Base-by-base conservation (phyloP, 371 early-diverging fungal genomes). In the Dinochytrium kinnereticum region DNA sequence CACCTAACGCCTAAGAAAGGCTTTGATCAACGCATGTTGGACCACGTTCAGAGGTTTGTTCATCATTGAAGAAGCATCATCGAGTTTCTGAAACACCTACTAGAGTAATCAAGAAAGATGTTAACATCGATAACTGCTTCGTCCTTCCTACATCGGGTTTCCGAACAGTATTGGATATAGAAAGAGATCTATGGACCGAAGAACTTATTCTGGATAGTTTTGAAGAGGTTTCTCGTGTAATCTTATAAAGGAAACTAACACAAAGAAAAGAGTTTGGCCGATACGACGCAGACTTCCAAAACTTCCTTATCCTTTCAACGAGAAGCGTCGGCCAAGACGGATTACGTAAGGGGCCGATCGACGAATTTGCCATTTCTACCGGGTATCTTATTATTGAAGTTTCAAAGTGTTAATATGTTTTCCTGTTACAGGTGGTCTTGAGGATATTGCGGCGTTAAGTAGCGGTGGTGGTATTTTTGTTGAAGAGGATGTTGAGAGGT, bases 321-420 rank as follows among this genome's bases (percentile, higher is more conserved):
- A 28, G 88, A 90, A 1, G 90, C 92, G 50, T 89, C 89, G 1
- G 82, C 83, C 2, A 71, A 85, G 24, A 79, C 85, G 7, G 86
- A 90, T 68, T 94, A 92, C 75, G 94, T 93, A 0, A 86, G 92
- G 7, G 95, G 96, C 7, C 85, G 85, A 30, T 86, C 91, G 1
- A 79, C 89, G 7, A 87, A 90, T 57, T 85, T 91, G 55, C 95
- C 94, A 0, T 95, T 95, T 81, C 88, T 91, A 0, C 95, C 95
- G 1, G 95, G 95, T 70, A 77, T 31, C 21, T 65, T 19, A 30
- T 53, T 30, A 37, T 70, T 3, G 7, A 57, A 13, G 24, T 19
- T n/a, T 61, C 36, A 53, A 19, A 34, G 51, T 37, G n/a, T 28
- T 49, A 51, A 15, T 64, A 36, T 1, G 70, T 39, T 39, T 2